Percentiles rank a stretch among this genome's conserved stretches.
Conservation (phyloP, 345 rosid genomes). For the Kernera saxatilis region DNA sequence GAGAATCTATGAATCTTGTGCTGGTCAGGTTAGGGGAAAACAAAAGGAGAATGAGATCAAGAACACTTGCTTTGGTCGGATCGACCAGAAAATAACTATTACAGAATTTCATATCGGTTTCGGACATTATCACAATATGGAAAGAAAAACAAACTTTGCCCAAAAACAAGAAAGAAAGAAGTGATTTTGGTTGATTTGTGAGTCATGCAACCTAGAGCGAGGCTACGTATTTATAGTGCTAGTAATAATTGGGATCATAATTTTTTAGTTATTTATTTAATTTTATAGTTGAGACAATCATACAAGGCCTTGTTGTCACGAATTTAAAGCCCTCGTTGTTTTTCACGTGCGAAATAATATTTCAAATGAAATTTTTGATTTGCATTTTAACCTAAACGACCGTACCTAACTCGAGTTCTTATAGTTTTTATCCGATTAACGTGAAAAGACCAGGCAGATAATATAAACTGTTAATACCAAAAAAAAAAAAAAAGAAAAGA, state of each 20-base stretch:
- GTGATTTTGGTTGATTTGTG: constrained; percentile 19
- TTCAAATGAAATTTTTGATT: background rate
- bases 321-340: background rate
- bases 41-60: constrained; percentile 37
- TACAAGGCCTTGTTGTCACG: background rate
- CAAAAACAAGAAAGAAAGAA: background rate
- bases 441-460: too few species aligned
- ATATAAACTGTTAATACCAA: too few species aligned
- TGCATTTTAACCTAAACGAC: background rate
- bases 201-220: constrained; percentile 13
- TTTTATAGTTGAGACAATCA: background rate
- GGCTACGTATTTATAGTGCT: constrained; percentile 22
- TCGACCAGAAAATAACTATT: constrained; percentile 30
- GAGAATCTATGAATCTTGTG: constrained; percentile 22
- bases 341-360: background rate
- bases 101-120: constrained; percentile 19
- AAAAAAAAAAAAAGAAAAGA: too few species aligned
- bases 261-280: background rate
- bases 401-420: background rate
- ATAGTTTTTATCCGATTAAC: background rate
- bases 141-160: background rate
- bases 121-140: constrained; percentile 2
- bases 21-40: constrained; percentile 15
- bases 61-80: constrained; percentile 37
- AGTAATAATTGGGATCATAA: constrained; percentile 9